phyloP scores from a whole-genome alignment of 2,329 filamentous ascomycete genomes.

The Paracoccidioides lutzii region DNA sequence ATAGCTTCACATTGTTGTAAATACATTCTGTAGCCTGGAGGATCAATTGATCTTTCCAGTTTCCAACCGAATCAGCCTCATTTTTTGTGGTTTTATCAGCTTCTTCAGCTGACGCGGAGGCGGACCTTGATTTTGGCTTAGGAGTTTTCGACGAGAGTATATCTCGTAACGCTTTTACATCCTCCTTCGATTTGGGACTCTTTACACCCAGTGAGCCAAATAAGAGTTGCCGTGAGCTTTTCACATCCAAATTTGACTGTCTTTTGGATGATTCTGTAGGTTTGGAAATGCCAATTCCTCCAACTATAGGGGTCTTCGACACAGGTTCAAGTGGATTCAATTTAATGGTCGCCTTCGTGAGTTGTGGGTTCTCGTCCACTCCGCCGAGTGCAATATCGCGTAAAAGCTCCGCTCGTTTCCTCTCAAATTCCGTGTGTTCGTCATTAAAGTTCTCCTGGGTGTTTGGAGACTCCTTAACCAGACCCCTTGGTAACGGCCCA shows the following conservation, averaged over 20 bases:
- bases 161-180: conserved; percentile 50
- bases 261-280: conserved; percentile 17
- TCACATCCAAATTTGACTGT: conserved; percentile 41
- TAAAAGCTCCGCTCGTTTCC: conserved; percentile 39
- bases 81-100: conserved; percentile 15
- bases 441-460: conserved; percentile 10
- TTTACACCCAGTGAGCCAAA: conserved; percentile 61
- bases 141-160: conserved; percentile 46
- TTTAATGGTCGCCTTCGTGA: conserved; percentile 19
- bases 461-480: not conserved
- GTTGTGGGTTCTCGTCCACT: conserved; percentile 31
- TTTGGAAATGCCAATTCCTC: not conserved
- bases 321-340: not conserved
- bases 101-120: conserved; percentile 18
- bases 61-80: conserved; percentile 40
- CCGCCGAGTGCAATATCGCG: conserved; percentile 41
- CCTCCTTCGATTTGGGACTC: conserved; percentile 53
- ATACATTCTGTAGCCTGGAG: conserved; percentile 76
- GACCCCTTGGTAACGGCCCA: conserved; percentile 9
- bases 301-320: conserved; percentile 1
- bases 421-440: conserved; percentile 36
- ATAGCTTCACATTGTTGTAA: conserved; percentile 54
- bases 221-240: conserved; percentile 53
- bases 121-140: conserved; percentile 19
- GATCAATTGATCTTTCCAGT: conserved; percentile 62